Base-by-base conservation (phyloP, 164 flowering plant genomes). In the Euptelea pleiosperma region DNA sequence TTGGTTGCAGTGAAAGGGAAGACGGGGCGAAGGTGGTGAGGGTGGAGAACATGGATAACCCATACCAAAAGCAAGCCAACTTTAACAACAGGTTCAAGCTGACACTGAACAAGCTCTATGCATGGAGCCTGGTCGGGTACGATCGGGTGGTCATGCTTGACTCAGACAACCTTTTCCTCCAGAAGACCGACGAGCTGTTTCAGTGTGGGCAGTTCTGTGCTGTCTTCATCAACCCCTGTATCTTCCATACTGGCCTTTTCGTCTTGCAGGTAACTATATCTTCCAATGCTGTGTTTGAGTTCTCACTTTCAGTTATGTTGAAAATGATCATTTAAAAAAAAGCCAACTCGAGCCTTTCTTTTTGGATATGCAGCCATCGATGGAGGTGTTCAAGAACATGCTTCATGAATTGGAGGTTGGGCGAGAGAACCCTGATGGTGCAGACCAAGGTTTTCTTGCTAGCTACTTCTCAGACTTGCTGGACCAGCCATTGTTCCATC, bases 161-260 rank as follows among this genome's bases (percentile, higher is more conserved):
- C 58, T 77, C 97, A 1, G 99, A 94, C 54, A 94, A 94, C 55
- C 82, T 94, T 43, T 91, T 94, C 73, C 83, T 86, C 21, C 77
- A 64, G 3, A 91, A 85, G 42, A 78, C 97, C 0, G 99, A 91
- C 52, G 97, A 94, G 64, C 65, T 94, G 60, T 94, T 94, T 75
- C 95, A 85, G 42, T 94, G 99, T 59, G 99, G 99, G 14, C 84
- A 86, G 47, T 94, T 88, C 62, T 94, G 99, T 73, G 99, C 99
- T 0, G 97, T 78, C 61, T 94, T 94, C 79, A 94, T 94, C 75
- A 94, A 94, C 57, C 99, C 99, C 11, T 94, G 99, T 77, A 84
- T 94, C 67, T 94, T 94, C 75, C 99, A 94, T 53, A 94, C 97
- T 1, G 99, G 99, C 44, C 93, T 94, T 58, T 94, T 94, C 39